These are phyloP conservation scores for Dendrostoma leiphaemia DNA, from an alignment of 2,329 filamentous ascomycete genomes.

Conservation along the genomic window DNA sequence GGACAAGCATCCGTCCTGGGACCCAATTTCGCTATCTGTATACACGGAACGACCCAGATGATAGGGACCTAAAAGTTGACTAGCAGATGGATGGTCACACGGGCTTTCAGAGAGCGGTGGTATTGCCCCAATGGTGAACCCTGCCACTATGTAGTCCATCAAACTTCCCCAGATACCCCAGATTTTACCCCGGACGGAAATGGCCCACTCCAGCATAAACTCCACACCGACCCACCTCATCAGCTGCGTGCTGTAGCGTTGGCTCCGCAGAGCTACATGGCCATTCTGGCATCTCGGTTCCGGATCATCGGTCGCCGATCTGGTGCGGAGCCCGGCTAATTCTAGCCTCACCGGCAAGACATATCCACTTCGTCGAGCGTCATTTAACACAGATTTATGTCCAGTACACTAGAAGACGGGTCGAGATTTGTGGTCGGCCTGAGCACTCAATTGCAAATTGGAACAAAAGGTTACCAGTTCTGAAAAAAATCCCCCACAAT, in stretches of 20 bases:
- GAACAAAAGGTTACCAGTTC: too few relatives aligned
- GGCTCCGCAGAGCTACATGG: too few relatives aligned
- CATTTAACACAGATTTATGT: too few relatives aligned
- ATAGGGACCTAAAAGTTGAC: background rate
- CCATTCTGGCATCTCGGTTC: background rate
- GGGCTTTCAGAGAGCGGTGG: background rate
- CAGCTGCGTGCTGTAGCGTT: too few relatives aligned
- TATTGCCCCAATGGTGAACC: background rate
- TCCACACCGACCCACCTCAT: too few relatives aligned
- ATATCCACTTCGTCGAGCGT: background rate
- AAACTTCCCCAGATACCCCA: background rate
- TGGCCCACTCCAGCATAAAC: too few relatives aligned
- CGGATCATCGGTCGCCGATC: conserved; percentile 19
- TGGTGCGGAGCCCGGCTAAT: background rate
- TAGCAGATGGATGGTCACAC: background rate
- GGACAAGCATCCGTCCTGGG: background rate
- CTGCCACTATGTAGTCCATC: background rate
- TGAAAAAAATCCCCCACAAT: too few relatives aligned
- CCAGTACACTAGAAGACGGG: background rate
- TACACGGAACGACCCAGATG: background rate
- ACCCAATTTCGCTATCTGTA: background rate
- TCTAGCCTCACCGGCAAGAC: background rate
- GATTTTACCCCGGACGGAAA: conserved; percentile 1
- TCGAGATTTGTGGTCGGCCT: too few relatives aligned
- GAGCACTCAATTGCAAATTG: too few relatives aligned